Percentiles rank a stretch among this genome's conserved stretches.
These are phyloP conservation scores for Neopestalotiopsis sp. DNA, from an alignment of 2,329 filamentous ascomycete species.

Conservation along the genomic window DNA sequence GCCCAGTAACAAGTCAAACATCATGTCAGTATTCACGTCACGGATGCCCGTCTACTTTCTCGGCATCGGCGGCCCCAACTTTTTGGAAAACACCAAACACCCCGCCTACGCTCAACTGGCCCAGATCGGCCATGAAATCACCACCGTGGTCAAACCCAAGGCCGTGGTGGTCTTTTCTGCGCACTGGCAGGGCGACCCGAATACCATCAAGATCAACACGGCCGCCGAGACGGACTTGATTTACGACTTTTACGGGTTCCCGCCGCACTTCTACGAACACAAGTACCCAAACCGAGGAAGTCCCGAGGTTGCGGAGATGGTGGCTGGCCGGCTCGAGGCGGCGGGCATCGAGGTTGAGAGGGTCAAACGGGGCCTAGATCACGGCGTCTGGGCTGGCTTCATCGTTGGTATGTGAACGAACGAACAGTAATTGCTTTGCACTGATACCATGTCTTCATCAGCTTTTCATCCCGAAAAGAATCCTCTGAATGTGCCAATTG, in stretches of 20 bases:
- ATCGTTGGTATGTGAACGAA: constrained; percentile 31
- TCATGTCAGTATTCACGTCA: not conserved
- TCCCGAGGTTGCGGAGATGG: constrained; percentile 53
- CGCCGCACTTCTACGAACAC: constrained; percentile 62
- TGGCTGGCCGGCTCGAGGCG: constrained; percentile 50
- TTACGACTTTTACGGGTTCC: constrained; percentile 70
- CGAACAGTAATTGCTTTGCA: not conserved
- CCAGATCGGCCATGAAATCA: constrained; percentile 64
- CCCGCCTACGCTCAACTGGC: constrained; percentile 61
- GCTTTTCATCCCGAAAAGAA: constrained; percentile 57
- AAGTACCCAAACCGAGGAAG: constrained; percentile 64
- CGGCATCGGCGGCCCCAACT: constrained; percentile 47
- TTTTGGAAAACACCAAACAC: constrained; percentile 64
- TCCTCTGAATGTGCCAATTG: constrained; percentile 58
- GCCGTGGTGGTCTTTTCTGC: constrained; percentile 70
- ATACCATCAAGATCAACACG: constrained; percentile 60
- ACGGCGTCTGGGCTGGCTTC: constrained; percentile 68
- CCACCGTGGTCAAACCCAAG: constrained; percentile 61
- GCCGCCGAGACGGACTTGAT: constrained; percentile 60
- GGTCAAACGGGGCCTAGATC: constrained; percentile 63
- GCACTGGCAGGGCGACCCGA: constrained; percentile 62
- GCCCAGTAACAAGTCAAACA: not conserved
- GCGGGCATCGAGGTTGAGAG: constrained; percentile 57
- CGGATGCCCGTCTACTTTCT: constrained; percentile 29
- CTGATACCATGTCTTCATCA: constrained; percentile 19